Conservation (phyloP, 148 eudicot genomes). For the Arctostaphylos glauca region DNA sequence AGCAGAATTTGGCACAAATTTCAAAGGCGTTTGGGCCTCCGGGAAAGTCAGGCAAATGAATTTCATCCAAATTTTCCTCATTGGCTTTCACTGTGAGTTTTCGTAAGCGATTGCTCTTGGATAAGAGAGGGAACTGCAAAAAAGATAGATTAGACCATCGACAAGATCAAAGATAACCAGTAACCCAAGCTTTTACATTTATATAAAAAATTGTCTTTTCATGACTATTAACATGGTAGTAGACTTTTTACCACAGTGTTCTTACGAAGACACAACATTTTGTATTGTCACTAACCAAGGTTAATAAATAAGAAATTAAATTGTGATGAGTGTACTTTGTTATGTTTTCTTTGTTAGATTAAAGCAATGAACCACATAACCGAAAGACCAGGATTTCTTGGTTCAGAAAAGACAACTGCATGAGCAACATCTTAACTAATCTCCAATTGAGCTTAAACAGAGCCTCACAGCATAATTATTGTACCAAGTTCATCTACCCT, state of each 20-base stretch:
- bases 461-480: neutral
- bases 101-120: conserved; percentile 71
- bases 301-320: neutral
- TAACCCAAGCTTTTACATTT: neutral
- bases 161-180: neutral
- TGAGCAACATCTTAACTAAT: neutral
- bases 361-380: neutral
- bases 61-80: conserved; percentile 52
- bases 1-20: conserved; percentile 87
- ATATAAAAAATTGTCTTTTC: neutral
- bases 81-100: conserved; percentile 55
- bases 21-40: conserved; percentile 85
- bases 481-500: neutral
- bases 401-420: neutral
- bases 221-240: too few species aligned
- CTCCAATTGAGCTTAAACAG: neutral
- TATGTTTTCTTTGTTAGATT: neutral
- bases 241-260: neutral
- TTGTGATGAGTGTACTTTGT: neutral
- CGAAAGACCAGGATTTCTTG: neutral
- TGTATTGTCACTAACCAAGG: neutral
- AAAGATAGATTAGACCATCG: conserved; percentile 9
- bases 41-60: conserved; percentile 56
- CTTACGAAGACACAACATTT: neutral
- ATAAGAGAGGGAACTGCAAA: conserved; percentile 77